Percentiles rank a stretch among this genome's conserved stretches.
phyloP scores from a whole-genome alignment of 345 rosid genomes.

The Populus ilicifolia region DNA sequence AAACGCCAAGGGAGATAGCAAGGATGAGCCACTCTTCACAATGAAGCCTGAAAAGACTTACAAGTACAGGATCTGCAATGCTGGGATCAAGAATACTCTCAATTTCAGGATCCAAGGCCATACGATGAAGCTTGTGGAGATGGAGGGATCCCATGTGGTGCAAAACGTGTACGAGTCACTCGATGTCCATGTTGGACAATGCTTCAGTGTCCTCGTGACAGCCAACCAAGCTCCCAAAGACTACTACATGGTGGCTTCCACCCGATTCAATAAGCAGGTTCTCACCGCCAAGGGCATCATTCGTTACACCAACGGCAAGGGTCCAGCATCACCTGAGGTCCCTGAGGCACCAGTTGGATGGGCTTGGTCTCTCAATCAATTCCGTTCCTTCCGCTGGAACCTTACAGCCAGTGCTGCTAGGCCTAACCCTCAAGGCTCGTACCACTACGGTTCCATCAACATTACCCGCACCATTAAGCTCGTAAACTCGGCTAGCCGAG shows the following conservation, averaged over 20 bases:
- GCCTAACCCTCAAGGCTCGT: slow-evolving; percentile 26
- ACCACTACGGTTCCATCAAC: slow-evolving; percentile 24
- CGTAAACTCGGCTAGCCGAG: background rate
- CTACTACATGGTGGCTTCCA: slow-evolving; percentile 25
- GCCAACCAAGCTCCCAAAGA: slow-evolving; percentile 20
- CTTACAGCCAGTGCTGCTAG: slow-evolving; percentile 29
- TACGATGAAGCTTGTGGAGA: slow-evolving; percentile 21
- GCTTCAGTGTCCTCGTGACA: slow-evolving; percentile 19
- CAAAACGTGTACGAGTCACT: slow-evolving; percentile 20
- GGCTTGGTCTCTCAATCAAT: slow-evolving; percentile 30
- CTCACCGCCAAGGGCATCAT: slow-evolving; percentile 17
- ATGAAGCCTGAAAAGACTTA: slow-evolving; percentile 25
- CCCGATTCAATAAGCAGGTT: slow-evolving; percentile 12
- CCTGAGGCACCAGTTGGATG: slow-evolving; percentile 25
- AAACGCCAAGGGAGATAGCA: slow-evolving; percentile 9
- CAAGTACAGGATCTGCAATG: slow-evolving; percentile 25
- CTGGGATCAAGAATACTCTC: slow-evolving; percentile 18
- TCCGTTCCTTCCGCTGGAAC: slow-evolving; percentile 26
- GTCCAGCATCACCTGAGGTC: slow-evolving; percentile 12
- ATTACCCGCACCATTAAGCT: slow-evolving; percentile 24
- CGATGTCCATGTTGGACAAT: slow-evolving; percentile 23
- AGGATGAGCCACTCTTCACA: slow-evolving; percentile 24
- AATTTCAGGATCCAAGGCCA: slow-evolving; percentile 24
- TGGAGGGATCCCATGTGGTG: slow-evolving; percentile 22
- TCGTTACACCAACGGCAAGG: slow-evolving; percentile 20